Conservation (phyloP, 1,284 basidiomycete genomes). For the Naganishia albida region DNA sequence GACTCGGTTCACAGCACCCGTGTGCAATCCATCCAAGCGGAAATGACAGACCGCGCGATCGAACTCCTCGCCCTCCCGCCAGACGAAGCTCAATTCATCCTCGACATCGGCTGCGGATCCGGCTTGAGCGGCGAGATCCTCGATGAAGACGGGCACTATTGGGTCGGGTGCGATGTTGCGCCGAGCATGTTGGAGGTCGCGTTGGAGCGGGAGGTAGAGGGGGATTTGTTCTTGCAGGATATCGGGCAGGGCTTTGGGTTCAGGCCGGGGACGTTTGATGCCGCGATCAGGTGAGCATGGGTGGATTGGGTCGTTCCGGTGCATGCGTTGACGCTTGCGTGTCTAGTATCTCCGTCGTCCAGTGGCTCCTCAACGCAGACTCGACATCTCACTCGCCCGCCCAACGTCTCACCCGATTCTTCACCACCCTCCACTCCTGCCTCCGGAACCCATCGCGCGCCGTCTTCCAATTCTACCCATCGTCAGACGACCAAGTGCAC, state of each 20-base stretch:
- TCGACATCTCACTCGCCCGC: constrained; percentile 89
- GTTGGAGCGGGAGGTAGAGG: constrained; percentile 86
- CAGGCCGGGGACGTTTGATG: constrained; percentile 94
- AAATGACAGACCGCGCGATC: constrained; percentile 95
- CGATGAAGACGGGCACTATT: constrained; percentile 88
- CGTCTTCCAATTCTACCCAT: constrained; percentile 93
- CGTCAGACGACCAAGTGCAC: constrained; percentile 91
- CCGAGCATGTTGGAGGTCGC: constrained; percentile 98
- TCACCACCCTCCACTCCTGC: constrained; percentile 91
- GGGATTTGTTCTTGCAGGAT: constrained; percentile 88
- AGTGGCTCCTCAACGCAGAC: constrained; percentile 98
- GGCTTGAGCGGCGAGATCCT: constrained; percentile 97
- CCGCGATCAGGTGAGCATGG: constrained; percentile 91
- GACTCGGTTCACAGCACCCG: constrained; percentile 68
- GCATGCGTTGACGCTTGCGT: background rate
- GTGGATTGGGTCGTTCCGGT: no score
- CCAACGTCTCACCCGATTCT: constrained; percentile 87
- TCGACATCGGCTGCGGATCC: constrained; percentile 98
- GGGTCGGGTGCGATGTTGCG: constrained; percentile 93
- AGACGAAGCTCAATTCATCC: constrained; percentile 74
- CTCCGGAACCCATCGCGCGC: constrained; percentile 90
- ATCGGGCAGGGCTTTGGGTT: constrained; percentile 94
- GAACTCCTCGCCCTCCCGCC: constrained; percentile 83
- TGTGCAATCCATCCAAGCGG: constrained; percentile 93
- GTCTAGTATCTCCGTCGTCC: constrained; percentile 88